Percentiles rank a stretch among this genome's conserved stretches.
These are phyloP conservation scores for Rhizophora mangle DNA, from an alignment of 345 rosid genomes.

Conservation along the genomic window DNA sequence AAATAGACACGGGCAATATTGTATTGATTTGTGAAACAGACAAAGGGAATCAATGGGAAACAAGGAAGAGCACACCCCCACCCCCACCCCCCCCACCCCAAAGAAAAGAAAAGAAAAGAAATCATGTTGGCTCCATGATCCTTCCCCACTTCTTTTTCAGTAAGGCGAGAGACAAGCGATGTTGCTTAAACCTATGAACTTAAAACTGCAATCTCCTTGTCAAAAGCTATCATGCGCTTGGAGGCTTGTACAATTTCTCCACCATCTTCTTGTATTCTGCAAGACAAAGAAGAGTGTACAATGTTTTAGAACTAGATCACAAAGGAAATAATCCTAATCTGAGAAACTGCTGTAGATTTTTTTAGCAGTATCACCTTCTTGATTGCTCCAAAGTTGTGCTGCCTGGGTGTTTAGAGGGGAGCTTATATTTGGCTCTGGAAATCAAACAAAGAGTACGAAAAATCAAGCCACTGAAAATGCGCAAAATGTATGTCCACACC, in stretches of 20 bases:
- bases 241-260: conserved; percentile 53
- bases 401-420: conserved; percentile 94
- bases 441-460: neutral
- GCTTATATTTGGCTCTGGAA: conserved; percentile 78
- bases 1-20: too few species aligned
- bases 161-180: too few species aligned
- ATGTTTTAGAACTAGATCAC: neutral
- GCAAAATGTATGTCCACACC: neutral
- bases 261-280: conserved; percentile 65
- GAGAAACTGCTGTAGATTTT: too few species aligned
- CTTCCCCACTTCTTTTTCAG: too few species aligned
- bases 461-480: neutral
- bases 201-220: neutral
- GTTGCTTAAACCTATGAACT: too few species aligned
- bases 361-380: conserved; percentile 47
- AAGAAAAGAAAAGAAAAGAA: too few species aligned
- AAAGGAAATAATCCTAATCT: too few species aligned
- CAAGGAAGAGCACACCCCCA: too few species aligned
- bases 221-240: conserved; percentile 24
- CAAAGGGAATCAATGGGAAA: too few species aligned
- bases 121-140: too few species aligned
- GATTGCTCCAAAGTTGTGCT: conserved; percentile 94
- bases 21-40: too few species aligned
- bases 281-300: neutral
- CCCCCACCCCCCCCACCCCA: too few species aligned